Conservation (phyloP, 2,329 filamentous ascomycete species). For the Dendryphion nanum region DNA sequence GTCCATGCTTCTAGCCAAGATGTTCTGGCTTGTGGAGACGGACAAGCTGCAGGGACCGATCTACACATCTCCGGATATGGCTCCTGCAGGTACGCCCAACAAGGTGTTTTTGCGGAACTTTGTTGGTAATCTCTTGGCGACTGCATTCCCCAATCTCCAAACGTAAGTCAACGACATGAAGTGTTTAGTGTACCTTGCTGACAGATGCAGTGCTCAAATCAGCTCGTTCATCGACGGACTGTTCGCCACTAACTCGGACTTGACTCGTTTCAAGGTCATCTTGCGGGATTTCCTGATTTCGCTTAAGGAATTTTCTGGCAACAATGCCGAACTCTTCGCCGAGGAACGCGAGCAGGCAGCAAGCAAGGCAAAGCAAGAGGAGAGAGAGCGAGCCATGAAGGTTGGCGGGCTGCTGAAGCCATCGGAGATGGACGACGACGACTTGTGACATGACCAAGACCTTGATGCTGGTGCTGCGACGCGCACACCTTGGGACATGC, state of each 20-base stretch:
- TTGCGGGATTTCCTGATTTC: conserved; percentile 96
- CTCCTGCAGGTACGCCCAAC: conserved; percentile 79
- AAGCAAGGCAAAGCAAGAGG: conserved; percentile 78
- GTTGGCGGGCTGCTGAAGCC: conserved; percentile 95
- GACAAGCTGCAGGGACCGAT: conserved; percentile 92
- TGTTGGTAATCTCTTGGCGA: conserved; percentile 78
- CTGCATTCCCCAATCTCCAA: conserved; percentile 90
- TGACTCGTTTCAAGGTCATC: conserved; percentile 93
- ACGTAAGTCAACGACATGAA: conserved; percentile 59
- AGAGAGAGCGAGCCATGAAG: conserved; percentile 89
- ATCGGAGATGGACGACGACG: conserved; percentile 82
- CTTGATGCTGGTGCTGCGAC: conserved; percentile 35
- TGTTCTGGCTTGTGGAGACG: conserved; percentile 91
- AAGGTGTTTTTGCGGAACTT: conserved; percentile 88
- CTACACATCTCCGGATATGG: conserved; percentile 75
- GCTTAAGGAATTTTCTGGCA: conserved; percentile 92
- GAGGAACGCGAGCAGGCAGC: conserved; percentile 95
- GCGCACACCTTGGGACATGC: conserved; percentile 37
- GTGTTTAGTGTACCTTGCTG: neutral
- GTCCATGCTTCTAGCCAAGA: conserved; percentile 85
- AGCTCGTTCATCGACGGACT: conserved; percentile 85
- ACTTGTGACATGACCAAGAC: conserved; percentile 71
- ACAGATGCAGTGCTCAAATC: conserved; percentile 69
- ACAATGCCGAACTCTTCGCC: conserved; percentile 89
- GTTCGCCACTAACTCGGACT: conserved; percentile 82